A percentile compares a stretch with the other conserved stretches of the same genome.
phyloP scores from a whole-genome alignment of 1,284 basidiomycete genomes.

The Apiotrichum brassicae region DNA sequence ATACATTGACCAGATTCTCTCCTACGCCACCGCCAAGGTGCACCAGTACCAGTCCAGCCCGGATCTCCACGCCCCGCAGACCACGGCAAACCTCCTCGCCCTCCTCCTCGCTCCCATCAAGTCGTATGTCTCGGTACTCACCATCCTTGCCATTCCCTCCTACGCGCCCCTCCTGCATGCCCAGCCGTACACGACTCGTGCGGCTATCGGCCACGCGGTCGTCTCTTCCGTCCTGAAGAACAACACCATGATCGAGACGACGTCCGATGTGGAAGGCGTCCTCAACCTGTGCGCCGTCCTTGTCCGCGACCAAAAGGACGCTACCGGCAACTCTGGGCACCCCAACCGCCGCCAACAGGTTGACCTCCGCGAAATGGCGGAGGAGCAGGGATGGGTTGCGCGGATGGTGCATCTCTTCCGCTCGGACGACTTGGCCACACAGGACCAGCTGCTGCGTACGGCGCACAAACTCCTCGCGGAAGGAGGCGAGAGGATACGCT shows the following conservation, averaged over 20 bases:
- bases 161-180: conserved; percentile 73
- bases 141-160: conserved; percentile 81
- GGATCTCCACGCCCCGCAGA: conserved; percentile 78
- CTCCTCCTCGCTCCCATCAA: conserved; percentile 86
- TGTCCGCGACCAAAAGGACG: conserved; percentile 79
- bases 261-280: conserved; percentile 85
- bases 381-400: conserved; percentile 95
- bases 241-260: conserved; percentile 81
- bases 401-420: conserved; percentile 91
- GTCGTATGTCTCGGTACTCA: conserved; percentile 87
- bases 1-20: conserved; percentile 89
- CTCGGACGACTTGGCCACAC: conserved; percentile 70
- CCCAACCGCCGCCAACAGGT: conserved; percentile 38
- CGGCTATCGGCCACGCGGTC: conserved; percentile 83
- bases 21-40: conserved; percentile 77
- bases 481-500: conserved; percentile 88
- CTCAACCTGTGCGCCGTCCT: conserved; percentile 83
- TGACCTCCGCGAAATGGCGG: conserved; percentile 83
- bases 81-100: conserved; percentile 78
- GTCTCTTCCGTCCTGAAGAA: conserved; percentile 89
- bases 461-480: conserved; percentile 78
- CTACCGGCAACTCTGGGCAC: conserved; percentile 48
- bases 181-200: conserved; percentile 80
- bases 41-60: conserved; percentile 75
- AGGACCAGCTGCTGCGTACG: conserved; percentile 77